Base-by-base conservation (phyloP, 2,329 filamentous ascomycete genomes). In the Fusarium sacchari region DNA sequence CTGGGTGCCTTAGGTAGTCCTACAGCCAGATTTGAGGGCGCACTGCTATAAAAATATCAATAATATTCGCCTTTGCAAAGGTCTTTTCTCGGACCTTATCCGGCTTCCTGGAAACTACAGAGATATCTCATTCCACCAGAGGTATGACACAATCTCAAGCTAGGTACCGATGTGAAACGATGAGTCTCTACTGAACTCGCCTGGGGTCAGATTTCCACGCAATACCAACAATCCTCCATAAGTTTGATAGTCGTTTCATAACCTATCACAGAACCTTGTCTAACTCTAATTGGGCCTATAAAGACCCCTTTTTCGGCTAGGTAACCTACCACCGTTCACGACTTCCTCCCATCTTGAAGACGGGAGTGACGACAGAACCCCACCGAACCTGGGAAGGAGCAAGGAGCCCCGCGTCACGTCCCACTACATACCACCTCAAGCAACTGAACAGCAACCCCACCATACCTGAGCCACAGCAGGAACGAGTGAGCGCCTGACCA, bases 331-430 rank as follows among this genome's bases (percentile, higher is more conserved):
- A 32, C 12, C 30, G 30, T 32, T 12, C 32, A 36, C 34, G 28
- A 53, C 44, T 53, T 40, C 62, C 46, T 43, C 24, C 42, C 32
- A 26, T 47, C 44, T 46, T 66, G 56, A 60, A 9, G 30, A 32
- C 12, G 32, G 32, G 32, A 68, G 67, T 74, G 71, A 74, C 71
- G 71, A 74, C 71, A 74, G 40, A 20, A 59, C 53, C 50, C 71
- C 67, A 65, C 71, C 49, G 37, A 61, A 71, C 60, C 47, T 66
- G 69, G 65, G 40, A 71, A 61, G 57, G 28, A 64, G 71, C 71
- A 71, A 61, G 57, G 28, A 64, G 71, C 71, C 71, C 71, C 67
- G 67, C 71, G 63, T 57, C 71, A 71, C 53, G 47, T 59, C 58
- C 56, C 43, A 47, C 67, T 42, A 71, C 62, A n/a, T n/a, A n/a